A percentile compares a stretch with the other conserved stretches of the same genome.
These are phyloP conservation scores for Naumovozyma baii DNA, from an alignment of 805 yeast species.

Conservation along the genomic window DNA sequence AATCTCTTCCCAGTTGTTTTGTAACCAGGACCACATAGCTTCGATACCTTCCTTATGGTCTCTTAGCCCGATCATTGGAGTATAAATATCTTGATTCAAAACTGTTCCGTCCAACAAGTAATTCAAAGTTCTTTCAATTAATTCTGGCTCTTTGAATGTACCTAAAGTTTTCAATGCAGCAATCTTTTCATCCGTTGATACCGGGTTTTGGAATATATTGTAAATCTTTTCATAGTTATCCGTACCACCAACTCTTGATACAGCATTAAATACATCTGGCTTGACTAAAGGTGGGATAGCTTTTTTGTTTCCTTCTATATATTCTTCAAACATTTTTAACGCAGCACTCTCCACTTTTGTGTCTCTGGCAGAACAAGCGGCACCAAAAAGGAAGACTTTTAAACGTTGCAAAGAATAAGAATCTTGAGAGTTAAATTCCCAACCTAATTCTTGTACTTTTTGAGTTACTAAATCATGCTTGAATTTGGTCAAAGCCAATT, in stretches of 20 bases:
- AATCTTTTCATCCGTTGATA: constrained; percentile 54
- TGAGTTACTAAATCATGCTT: constrained; percentile 44
- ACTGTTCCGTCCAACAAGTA: constrained; percentile 49
- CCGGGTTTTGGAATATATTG: constrained; percentile 50
- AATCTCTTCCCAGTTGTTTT: constrained; percentile 62
- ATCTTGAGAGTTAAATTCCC: constrained; percentile 48
- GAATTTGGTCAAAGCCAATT: constrained; percentile 42
- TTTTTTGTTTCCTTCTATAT: constrained; percentile 49
- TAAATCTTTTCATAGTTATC: constrained; percentile 54
- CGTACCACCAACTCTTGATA: constrained; percentile 53
- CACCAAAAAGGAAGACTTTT: constrained; percentile 51
- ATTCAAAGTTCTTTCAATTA: constrained; percentile 47
- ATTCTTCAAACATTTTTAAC: constrained; percentile 41
- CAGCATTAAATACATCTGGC: constrained; percentile 53
- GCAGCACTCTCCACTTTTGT: constrained; percentile 39
- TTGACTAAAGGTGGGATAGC: constrained; percentile 71
- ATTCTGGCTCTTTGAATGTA: constrained; percentile 41
- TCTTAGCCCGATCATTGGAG: constrained; percentile 69
- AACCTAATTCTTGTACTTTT: constrained; percentile 51
- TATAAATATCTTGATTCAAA: constrained; percentile 64
- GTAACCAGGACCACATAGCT: constrained; percentile 65
- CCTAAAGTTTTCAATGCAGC: constrained; percentile 66
- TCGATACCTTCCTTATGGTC: constrained; percentile 55
- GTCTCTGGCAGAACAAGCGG: constrained; percentile 49
- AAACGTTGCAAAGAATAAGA: constrained; percentile 55